Percentiles rank a stretch among this genome's conserved stretches.
Conservation (phyloP, 1,284 basidiomycete species). For the Fomitopsis betulina region DNA sequence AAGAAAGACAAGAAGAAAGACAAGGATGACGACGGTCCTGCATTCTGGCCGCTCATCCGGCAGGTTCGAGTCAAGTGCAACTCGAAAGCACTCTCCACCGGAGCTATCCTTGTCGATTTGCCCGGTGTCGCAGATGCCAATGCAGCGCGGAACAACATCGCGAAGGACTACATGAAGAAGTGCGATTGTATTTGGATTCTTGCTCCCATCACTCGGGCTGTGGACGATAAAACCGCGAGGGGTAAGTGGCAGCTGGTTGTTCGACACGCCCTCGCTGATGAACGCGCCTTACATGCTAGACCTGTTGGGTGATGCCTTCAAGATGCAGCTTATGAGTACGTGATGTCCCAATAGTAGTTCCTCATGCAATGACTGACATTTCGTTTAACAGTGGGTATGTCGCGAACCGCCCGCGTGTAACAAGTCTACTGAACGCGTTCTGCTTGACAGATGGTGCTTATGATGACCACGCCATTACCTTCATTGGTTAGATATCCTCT, state of each 20-base stretch:
- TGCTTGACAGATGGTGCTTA: slow-evolving; percentile 33
- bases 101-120: slow-evolving; percentile 55
- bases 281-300: slow-evolving; percentile 29
- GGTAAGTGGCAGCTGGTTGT: slow-evolving; percentile 27
- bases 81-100: slow-evolving; percentile 46
- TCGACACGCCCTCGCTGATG: background rate
- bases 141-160: slow-evolving; percentile 50
- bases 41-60: slow-evolving; percentile 59
- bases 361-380: background rate
- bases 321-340: slow-evolving; percentile 56
- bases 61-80: slow-evolving; percentile 56
- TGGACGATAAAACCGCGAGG: slow-evolving; percentile 56
- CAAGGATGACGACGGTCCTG: slow-evolving; percentile 34
- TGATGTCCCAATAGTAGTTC: slow-evolving; percentile 20
- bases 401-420: background rate
- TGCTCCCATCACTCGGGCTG: slow-evolving; percentile 50
- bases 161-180: slow-evolving; percentile 59
- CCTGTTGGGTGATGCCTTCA: slow-evolving; percentile 57
- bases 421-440: background rate
- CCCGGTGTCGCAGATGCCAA: slow-evolving; percentile 62
- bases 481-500: slow-evolving; percentile 40
- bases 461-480: slow-evolving; percentile 52
- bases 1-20: slow-evolving; percentile 31
- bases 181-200: slow-evolving; percentile 53
- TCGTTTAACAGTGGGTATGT: slow-evolving; percentile 27